These are phyloP conservation scores for Mycena epipterygia DNA, from an alignment of 768 basidiomycete species.

Conservation along the genomic window DNA sequence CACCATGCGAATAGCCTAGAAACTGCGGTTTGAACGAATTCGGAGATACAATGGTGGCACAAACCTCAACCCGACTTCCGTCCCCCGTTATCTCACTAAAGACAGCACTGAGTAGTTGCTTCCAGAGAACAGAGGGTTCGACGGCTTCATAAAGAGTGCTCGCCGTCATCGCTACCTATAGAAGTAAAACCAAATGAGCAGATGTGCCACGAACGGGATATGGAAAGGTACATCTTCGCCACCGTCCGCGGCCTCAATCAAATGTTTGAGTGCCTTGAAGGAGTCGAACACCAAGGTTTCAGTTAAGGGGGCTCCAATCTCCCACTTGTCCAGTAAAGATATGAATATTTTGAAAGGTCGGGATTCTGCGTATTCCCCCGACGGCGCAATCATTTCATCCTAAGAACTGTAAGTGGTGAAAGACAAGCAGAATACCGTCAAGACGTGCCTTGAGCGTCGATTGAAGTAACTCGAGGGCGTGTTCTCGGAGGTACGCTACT, in stretches of 20 bases:
- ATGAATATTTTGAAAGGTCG: conserved; percentile 97
- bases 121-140: conserved; percentile 92
- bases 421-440: conserved; percentile 1
- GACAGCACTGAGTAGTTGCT: conserved; percentile 72
- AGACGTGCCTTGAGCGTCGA: conserved; percentile 74
- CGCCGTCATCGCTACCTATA: conserved; percentile 83
- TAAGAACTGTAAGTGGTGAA: conserved; percentile 46
- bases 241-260: conserved; percentile 66
- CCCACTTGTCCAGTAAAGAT: conserved; percentile 96
- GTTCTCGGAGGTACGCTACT: conserved; percentile 72
- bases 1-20: conserved; percentile 76
- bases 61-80: conserved; percentile 63
- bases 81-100: conserved; percentile 66
- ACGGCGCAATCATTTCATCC: conserved; percentile 84
- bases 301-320: conserved; percentile 88
- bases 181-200: background rate
- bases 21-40: conserved; percentile 20
- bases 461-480: conserved; percentile 81
- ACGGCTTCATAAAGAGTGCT: conserved; percentile 92
- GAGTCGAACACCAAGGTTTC: conserved; percentile 85
- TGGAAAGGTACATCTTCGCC: conserved; percentile 67
- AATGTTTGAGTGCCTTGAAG: conserved; percentile 76
- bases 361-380: conserved; percentile 80
- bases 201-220: background rate
- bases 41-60: conserved; percentile 20